These are phyloP conservation scores for Cyclaneusma minus DNA, from an alignment of 2,329 filamentous ascomycete genomes.

Conservation along the genomic window DNA sequence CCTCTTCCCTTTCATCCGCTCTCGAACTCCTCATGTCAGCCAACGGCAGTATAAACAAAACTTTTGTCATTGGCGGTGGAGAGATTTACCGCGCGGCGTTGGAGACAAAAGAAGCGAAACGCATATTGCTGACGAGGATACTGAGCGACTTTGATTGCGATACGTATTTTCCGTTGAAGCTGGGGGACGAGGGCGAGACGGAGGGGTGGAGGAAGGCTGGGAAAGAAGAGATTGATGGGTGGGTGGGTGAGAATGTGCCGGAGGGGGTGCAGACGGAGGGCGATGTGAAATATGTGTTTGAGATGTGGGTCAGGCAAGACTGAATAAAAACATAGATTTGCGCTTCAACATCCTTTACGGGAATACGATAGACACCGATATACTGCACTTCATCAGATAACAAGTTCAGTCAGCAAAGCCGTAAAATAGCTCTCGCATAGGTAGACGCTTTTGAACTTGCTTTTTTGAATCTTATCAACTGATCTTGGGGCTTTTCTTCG, in stretches of 20 bases:
- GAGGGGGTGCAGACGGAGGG: conserved; percentile 45
- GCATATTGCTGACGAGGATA: conserved; percentile 58
- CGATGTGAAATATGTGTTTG: conserved; percentile 51
- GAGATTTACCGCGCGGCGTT: conserved; percentile 70
- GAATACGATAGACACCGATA: not conserved
- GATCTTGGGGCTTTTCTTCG: too few species aligned
- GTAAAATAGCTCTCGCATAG: too few species aligned
- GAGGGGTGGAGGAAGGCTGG: conserved; percentile 36
- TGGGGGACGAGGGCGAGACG: conserved; percentile 23
- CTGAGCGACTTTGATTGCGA: conserved; percentile 60
- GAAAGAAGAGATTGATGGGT: conserved; percentile 39
- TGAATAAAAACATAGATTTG: not conserved
- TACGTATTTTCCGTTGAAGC: conserved; percentile 50
- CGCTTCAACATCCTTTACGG: not conserved
- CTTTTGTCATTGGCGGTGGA: conserved; percentile 83
- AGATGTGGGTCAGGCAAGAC: conserved; percentile 55
- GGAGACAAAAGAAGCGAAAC: conserved; percentile 34
- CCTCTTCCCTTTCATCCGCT: too few species aligned
- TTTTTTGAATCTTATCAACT: too few species aligned
- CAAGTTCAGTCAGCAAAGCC: too few species aligned
- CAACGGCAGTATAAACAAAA: too few species aligned
- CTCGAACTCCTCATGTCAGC: too few species aligned
- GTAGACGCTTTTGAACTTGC: too few species aligned
- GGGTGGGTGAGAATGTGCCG: conserved; percentile 48
- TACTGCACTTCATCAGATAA: too few species aligned